Percentiles rank a stretch among this genome's conserved stretches.
Evolutionary conservation across 139 green algal species (phyloP).

Genomic region (Closterium sp.): DNA sequence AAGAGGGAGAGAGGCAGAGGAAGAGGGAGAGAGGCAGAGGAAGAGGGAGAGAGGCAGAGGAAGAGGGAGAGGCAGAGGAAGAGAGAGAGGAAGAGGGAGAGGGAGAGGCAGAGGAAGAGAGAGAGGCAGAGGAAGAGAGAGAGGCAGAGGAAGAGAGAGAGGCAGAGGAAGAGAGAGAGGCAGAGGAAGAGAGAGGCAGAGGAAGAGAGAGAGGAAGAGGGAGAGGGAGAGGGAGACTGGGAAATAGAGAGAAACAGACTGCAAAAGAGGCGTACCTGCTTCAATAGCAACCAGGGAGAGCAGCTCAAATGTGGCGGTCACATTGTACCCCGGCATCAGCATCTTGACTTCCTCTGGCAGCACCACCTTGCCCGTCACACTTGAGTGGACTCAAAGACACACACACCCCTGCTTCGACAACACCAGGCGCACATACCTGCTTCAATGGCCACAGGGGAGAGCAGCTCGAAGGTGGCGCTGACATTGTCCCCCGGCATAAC

Average conservation of each 20-base stretch:
- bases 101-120: too few species aligned
- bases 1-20: too few species aligned
- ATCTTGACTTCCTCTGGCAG: constrained; percentile 85
- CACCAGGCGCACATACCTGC: constrained; percentile 8
- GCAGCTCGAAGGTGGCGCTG: constrained; percentile 80
- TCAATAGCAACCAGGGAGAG: constrained; percentile 58
- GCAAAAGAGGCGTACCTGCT: constrained; percentile 13
- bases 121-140: too few species aligned
- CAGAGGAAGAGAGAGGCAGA: too few species aligned
- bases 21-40: too few species aligned
- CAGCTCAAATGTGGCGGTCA: constrained; percentile 83
- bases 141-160: too few species aligned
- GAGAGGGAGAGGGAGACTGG: too few species aligned
- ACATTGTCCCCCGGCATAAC: constrained; percentile 99
- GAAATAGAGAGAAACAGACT: background rate
- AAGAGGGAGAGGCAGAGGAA: too few species aligned
- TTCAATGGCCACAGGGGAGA: constrained; percentile 57
- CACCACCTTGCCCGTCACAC: constrained; percentile 76
- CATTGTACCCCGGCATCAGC: constrained; percentile 99
- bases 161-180: too few species aligned
- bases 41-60: too few species aligned
- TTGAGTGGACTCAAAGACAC: too few species aligned
- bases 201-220: background rate
- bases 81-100: too few species aligned
- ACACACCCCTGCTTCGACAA: background rate